A percentile compares a stretch with the other conserved stretches of the same genome.
Evolutionary conservation across 2,329 filamentous ascomycete species (phyloP).

Genomic region (Phyllosticta citrichinensis): DNA sequence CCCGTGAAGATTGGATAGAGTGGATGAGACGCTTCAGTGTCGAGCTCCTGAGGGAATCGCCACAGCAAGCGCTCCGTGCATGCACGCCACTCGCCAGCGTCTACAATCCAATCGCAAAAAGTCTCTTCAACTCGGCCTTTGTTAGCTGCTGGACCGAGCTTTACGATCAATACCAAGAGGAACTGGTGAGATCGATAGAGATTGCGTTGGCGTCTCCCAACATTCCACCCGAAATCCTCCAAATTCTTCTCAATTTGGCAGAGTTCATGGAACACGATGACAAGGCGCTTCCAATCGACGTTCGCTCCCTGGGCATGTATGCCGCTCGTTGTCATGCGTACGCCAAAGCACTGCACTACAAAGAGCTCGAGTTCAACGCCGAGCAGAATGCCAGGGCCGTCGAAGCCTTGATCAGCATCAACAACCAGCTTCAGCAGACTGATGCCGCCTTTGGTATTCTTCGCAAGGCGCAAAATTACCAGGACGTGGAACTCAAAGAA

Average conservation of each 20-base stretch:
- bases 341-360: constrained; percentile 96
- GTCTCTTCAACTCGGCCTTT: constrained; percentile 97
- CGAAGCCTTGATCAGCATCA: constrained; percentile 96
- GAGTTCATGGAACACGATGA: constrained; percentile 99
- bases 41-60: constrained; percentile 86
- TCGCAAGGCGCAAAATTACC: constrained; percentile 88
- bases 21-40: constrained; percentile 97
- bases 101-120: constrained; percentile 82
- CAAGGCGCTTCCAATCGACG: constrained; percentile 95
- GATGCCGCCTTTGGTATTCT: constrained; percentile 97
- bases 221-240: constrained; percentile 89
- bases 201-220: constrained; percentile 90
- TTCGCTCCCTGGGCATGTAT: constrained; percentile 85
- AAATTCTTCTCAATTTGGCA: constrained; percentile 86
- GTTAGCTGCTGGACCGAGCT: constrained; percentile 98
- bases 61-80: constrained; percentile 86
- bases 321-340: constrained; percentile 96
- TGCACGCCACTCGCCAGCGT: constrained; percentile 86
- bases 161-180: constrained; percentile 94
- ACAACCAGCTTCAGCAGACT: constrained; percentile 97
- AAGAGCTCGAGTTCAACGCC: constrained; percentile 95
- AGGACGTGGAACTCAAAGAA: constrained; percentile 91
- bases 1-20: constrained; percentile 97
- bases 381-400: constrained; percentile 94
- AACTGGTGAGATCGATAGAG: constrained; percentile 91